Evolutionary conservation across 2,329 filamentous ascomycete genomes (phyloP), one percentile per base, ranked within the genome.

Genomic region (Akanthomyces lecanii): DNA sequence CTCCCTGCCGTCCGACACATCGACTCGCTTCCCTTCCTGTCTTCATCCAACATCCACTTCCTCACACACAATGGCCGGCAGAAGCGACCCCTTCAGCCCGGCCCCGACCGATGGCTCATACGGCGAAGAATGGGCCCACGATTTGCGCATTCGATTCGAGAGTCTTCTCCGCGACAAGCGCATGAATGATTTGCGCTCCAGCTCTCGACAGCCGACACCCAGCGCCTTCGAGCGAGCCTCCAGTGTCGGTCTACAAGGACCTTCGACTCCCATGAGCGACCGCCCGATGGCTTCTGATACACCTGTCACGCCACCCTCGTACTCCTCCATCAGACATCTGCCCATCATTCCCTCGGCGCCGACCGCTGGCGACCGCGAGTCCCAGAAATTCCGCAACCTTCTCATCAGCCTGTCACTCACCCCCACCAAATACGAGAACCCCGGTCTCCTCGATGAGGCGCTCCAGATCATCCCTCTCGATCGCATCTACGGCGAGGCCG

Each of bases 341-440:
- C 79, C 82, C 66, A 80, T 79, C 71, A 79, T 85, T 53, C 93
- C 95, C 4, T 88, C 89, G 14, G 83, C 92, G 28, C 94, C 95
- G 7, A 81, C 85, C 44, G 71, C 80, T 11, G 73, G 77, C 71
- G 90, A 94, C 74, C 78, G 83, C 62, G 81, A 84, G 23, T 90
- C 89, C 0, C 82, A 90, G 65, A 91, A 90, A 69, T 92, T 93
- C 70, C 84, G 89, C 69, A 96, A 89, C 76, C 84, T 96, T 65
- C 83, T 98, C 51, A 85, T 96, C 67, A 92, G 91, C 23, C 78
- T 98, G 23, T 97, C 94, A 18, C 83, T 90, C 64, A 97, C 92
- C 52, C 95, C 95, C 21, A 90, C 89, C 23, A 95, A 94, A 74
- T 99, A 96, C 79, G 95, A 99, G 76, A 98, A 99, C 75, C 94